A percentile compares a stretch with the other conserved stretches of the same genome.
Conservation (phyloP, 2,329 filamentous ascomycete species). For the Colletotrichum melonis region DNA sequence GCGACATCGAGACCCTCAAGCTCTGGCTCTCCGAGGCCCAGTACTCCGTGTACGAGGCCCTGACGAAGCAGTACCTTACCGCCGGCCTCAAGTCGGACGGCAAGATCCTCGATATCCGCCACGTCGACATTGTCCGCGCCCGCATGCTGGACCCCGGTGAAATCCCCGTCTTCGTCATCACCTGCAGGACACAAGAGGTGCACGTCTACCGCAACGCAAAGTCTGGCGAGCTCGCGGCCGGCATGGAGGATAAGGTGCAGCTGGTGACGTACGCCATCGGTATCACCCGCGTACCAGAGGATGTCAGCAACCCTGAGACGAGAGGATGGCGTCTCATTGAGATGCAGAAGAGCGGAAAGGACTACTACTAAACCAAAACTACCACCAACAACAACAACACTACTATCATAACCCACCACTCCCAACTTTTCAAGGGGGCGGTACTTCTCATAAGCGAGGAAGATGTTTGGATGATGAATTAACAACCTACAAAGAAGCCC, state of each 20-base stretch:
- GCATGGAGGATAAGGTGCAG: constrained; percentile 99
- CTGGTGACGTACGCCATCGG: constrained; percentile 98
- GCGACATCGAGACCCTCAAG: constrained; percentile 89
- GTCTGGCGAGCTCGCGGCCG: constrained; percentile 87
- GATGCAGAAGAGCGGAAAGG: constrained; percentile 96
- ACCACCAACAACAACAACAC: neutral
- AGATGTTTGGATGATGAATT: constrained; percentile 14
- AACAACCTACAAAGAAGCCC: neutral
- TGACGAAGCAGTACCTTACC: constrained; percentile 95
- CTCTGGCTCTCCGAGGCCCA: constrained; percentile 97
- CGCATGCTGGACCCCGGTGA: constrained; percentile 87
- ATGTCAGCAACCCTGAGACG: constrained; percentile 97
- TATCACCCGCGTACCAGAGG: constrained; percentile 91
- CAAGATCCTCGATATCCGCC: constrained; percentile 92
- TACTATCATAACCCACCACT: neutral
- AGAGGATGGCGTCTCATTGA: constrained; percentile 97
- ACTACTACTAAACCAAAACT: constrained; percentile 69
- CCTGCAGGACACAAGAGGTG: constrained; percentile 95
- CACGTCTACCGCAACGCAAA: constrained; percentile 97
- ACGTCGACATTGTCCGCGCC: constrained; percentile 88
- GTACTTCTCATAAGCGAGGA: constrained; percentile 7
- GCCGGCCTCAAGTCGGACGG: constrained; percentile 95
- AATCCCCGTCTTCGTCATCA: constrained; percentile 96
- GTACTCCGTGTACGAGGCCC: constrained; percentile 95
- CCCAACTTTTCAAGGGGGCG: neutral